phyloP scores from a whole-genome alignment of 2,329 filamentous ascomycete species.

The Sclerotinia glacialis region DNA sequence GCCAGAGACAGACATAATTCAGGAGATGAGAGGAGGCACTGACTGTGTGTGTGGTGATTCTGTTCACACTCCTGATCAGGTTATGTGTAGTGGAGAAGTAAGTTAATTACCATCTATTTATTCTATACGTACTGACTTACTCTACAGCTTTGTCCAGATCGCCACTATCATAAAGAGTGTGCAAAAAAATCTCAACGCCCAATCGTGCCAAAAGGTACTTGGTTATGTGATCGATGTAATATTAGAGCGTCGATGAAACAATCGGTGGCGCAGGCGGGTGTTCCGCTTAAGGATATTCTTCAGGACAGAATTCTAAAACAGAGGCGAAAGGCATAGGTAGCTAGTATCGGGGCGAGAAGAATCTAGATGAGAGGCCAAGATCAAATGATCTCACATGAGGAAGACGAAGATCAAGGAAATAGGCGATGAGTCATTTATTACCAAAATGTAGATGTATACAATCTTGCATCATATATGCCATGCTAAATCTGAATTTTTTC shows the following conservation, averaged over 20 bases:
- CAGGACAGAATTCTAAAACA: neutral
- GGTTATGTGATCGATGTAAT: conserved; percentile 8
- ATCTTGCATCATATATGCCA: neutral
- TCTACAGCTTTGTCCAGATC: conserved; percentile 5
- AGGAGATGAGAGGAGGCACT: conserved; percentile 6
- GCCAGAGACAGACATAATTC: neutral
- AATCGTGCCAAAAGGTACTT: neutral
- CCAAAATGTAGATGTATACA: neutral
- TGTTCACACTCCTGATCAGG: conserved; percentile 24
- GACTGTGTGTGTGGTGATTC: conserved; percentile 30
- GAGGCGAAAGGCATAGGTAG: neutral
- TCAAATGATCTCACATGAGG: neutral
- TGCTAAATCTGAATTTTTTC: neutral
- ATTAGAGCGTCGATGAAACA: neutral
- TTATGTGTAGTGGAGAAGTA: conserved; percentile 25
- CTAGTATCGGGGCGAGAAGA: neutral
- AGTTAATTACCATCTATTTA: neutral
- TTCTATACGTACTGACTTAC: neutral
- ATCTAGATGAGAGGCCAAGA: no score
- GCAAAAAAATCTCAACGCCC: neutral
- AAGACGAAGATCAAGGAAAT: neutral
- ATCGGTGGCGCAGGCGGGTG: neutral
- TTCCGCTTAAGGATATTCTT: neutral
- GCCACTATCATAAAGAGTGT: conserved; percentile 5
- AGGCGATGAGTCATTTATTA: neutral